Conservation (phyloP, 208 protist species). For the Acanthamoeba healyi region DNA sequence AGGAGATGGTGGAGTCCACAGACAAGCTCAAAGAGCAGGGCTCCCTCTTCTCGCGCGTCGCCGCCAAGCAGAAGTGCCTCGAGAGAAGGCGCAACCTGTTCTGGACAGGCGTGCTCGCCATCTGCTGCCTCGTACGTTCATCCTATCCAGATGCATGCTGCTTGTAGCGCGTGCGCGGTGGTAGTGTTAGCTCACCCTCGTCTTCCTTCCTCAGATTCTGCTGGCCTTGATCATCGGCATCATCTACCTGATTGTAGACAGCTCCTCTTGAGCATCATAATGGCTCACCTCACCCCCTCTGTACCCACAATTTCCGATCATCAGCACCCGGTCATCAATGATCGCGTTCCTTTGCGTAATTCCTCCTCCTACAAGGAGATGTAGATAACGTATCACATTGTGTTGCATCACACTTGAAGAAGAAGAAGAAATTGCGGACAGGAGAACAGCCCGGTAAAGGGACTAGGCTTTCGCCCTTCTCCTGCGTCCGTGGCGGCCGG, state of each 20-base stretch:
- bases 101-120: not conserved
- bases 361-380: too few relatives aligned
- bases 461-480: too few relatives aligned
- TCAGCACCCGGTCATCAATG: too few relatives aligned
- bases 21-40: constrained; percentile 53
- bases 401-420: too few relatives aligned
- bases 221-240: constrained; percentile 38
- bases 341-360: too few relatives aligned
- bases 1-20: constrained; percentile 48
- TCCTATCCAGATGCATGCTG: not conserved
- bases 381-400: too few relatives aligned
- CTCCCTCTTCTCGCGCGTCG: constrained; percentile 2
- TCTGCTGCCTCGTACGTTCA: constrained; percentile 50
- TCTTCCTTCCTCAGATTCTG: not conserved
- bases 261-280: not conserved
- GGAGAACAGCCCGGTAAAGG: too few relatives aligned
- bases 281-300: too few relatives aligned
- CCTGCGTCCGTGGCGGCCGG: too few relatives aligned
- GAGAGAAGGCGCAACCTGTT: constrained; percentile 52
- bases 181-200: not conserved
- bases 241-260: constrained; percentile 3
- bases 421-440: too few relatives aligned
- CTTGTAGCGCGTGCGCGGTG: not conserved
- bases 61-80: constrained; percentile 52
- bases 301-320: not conserved